A percentile compares a stretch with the other conserved stretches of the same genome.
These are phyloP conservation scores for Cicer arietinum DNA, from an alignment of 306 rosid species.

Conservation along the genomic window DNA sequence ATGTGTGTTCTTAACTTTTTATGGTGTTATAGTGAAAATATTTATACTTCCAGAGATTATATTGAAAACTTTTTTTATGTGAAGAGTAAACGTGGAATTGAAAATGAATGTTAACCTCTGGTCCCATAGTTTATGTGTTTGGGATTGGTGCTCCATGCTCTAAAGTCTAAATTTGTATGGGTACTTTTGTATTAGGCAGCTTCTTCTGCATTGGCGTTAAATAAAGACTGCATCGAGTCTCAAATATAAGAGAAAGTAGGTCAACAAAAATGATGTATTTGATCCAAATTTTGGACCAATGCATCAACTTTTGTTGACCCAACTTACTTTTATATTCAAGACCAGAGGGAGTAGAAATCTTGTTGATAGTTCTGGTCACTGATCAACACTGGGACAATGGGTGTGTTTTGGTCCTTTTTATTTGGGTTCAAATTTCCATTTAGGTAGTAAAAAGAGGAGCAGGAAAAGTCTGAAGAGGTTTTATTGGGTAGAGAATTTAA, in stretches of 20 bases:
- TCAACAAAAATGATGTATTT: no score
- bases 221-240: background rate
- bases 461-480: background rate
- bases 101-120: background rate
- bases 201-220: conserved; percentile 8
- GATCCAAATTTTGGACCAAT: no score
- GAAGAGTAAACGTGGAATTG: background rate
- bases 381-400: background rate
- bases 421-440: background rate
- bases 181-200: conserved; percentile 8
- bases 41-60: background rate
- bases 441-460: background rate
- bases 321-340: no score
- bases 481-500: conserved; percentile 24
- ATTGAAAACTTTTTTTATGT: background rate
- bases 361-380: conserved; percentile 1
- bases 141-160: conserved; percentile 9
- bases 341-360: background rate
- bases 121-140: background rate
- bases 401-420: background rate
- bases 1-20: background rate
- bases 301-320: no score
- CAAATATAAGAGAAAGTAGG: no score
- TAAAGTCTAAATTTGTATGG: conserved; percentile 4
- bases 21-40: background rate